Base-by-base conservation (phyloP, 768 basidiomycete genomes). In the Tylopilus sp. region DNA sequence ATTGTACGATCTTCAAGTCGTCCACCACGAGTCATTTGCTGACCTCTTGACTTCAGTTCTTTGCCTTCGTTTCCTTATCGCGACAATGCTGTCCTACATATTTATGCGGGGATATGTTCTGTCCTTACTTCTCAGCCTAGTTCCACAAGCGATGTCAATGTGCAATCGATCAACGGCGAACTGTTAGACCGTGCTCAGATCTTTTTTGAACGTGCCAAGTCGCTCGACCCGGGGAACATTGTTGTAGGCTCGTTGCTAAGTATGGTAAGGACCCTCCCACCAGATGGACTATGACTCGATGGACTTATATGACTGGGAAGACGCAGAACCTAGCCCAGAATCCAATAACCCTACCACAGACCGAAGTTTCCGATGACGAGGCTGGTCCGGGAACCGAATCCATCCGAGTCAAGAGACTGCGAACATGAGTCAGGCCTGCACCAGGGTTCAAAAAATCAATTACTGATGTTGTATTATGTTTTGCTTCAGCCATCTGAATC, bases 31-130 rank as follows among this genome's bases (percentile, higher is more conserved):
- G 5, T 36, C 19, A 10, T 43, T n/a, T 9, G 41, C 42, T 57
- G n/a, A 56, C 42, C 42, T 45, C 54, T 49, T 9, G 31, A 40
- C 34, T 25, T 38, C 57, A 92, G 92, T 24, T 95, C 90, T 66
- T 78, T 96, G 6, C 89, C 92, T 2, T 87, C 90, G 3, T 87
- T 89, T 65, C 94, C 94, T 3, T 96, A 85, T 72, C 86, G 85
- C 63, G 87, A 92, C 59, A 89, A 91, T 57, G 79, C 87, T 2
- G 72, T 84, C 8, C 74, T 96, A 26, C 90, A 96, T 62, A 75
- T 84, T 16, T 94, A 95, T 56, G 92, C 93, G 3, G 93, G 90
- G 2, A 70, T 95, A 48, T 72, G 90, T 13, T 80, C 78, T 25
- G 72, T 93, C 22, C 82, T 86, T 60, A 69, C 82, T n/a, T 78